Evolutionary conservation across 2,329 filamentous ascomycete species (phyloP), one percentile per base, ranked within the genome.

Genomic region (Microsporum audouinii): DNA sequence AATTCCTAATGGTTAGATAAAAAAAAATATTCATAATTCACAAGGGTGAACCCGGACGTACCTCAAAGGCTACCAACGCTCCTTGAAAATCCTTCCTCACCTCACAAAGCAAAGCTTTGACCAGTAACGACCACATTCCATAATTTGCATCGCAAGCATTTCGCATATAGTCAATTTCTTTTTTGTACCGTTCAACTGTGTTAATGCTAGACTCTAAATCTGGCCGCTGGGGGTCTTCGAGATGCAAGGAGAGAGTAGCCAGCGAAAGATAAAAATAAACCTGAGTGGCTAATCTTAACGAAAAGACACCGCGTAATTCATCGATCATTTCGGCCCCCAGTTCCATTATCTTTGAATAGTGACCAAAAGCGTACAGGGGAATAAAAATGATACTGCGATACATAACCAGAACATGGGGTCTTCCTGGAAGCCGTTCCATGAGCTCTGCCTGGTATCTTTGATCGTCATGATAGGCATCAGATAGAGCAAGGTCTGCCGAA

Each of bases 101-200:
- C 59, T 86, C 83, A 29, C 73, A 75, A 4, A 84, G 68, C 58
- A 84, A 76, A 1, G 81, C 84, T 47, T 81, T 77, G 6, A 87
- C 70, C 5, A 86, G 68, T 45, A 79, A 71, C 1, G 82, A 76
- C 79, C 81, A 85, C 64, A 80, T 78, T 17, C 78, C 75, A 67
- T 85, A 86, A 65, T 86, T 86, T 65, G 80, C 77, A 64, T 83
- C 77, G 62, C 81, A 85, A 59, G 80, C 75, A 17, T 71, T 70
- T 43, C 80, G 76, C 59, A 78, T 80, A 41, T 77, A 73, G 63
- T 83, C 79, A 38, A 86, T 78, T 62, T 78, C 75, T 6, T 76
- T 74, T 62, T 82, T 79, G 63, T 81, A 81, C 7, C 74, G 69
- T 7, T 71, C 67, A 0, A 83, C 75, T 38, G 75, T 75, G n/a